Evolutionary conservation across 1,284 basidiomycete species (phyloP), one percentile per base, ranked within the genome.

Genomic region (Apiotrichum akiyoshidainum): DNA sequence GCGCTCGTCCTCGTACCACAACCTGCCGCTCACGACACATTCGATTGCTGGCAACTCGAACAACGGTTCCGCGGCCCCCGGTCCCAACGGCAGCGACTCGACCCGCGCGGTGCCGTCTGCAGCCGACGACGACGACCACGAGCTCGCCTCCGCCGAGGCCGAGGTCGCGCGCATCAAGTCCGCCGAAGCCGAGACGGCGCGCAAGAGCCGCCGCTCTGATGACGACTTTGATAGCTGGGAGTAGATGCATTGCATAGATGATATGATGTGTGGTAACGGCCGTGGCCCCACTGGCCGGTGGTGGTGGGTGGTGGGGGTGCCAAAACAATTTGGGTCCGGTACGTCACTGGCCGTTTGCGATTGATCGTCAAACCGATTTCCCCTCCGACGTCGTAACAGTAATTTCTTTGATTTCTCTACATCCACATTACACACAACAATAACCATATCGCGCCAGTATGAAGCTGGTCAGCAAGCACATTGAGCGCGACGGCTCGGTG

Each of bases 1-100:
- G 48, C 89, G 94, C 41, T 88, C 89, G 70, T 90, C 91, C 49
- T 90, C 92, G 14, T 98, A 96, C 74, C 87, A 89, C 68, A 81
- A 86, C 17, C 85, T 97, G 46, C 89, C 91, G 5, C 82, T 82
- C 21, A 80, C 81, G 5, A 66, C 68, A 46, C 65, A 57, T 51
- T 65, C 54, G n/a, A 35, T 55, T 49, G 55, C 40, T 41, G 41
- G 31, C n/a, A 39, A 31, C 48, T 9, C 19, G 13, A 39, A 44
- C 31, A 41, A 26, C 45, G 21, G 33, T 19, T 16, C 40, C 14
- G 7, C 42, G 19, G n/a, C 46, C 5, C 31, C 22, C 46, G 21
- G 16, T 5, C 19, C 31, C 14, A 40, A 21, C 49, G 17, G n/a
- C 42, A 45, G 49, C 41, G 46, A 47, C 19, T 8, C 52, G 35